Evolutionary conservation across 805 yeast genomes (phyloP), one percentile per base, ranked within the genome.

Genomic region (Pichia exigua): DNA sequence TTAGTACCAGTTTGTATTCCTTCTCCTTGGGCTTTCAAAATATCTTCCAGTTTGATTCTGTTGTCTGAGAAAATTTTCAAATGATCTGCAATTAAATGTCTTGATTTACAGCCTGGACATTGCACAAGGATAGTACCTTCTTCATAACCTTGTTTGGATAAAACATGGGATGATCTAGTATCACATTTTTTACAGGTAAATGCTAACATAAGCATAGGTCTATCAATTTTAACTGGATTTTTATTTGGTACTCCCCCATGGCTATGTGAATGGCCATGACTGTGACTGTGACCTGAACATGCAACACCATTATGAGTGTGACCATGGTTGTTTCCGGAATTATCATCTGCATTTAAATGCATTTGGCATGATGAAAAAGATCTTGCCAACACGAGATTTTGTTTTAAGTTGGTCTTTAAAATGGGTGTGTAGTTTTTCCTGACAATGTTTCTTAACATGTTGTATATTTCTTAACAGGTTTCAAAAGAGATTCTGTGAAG

Each of bases 71-170:
- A 90, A 32, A 91, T 87, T 15, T 81, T 83, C 53, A 85, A 68
- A 63, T 85, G 91, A 64, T 92, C 98, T 0, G 97, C 96, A 42
- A 92, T 91, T 62, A 92, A 70, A 64, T 92, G 98, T 57, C 97
- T 79, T 62, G 79, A 83, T 57, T 84, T 76, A 66, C 98, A 92
- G 17, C 90, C 87, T 0, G 98, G 98, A 65, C 98, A 92, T 61
- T 88, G 89, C 24, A 92, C 85, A 47, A 89, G 70, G 3, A 92
- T 96, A 0, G 96, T 83, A 1, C 98, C 98, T 11, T 74, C 71
- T 15, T 84, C 79, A 65, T 92, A 92, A 0, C 97, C 91, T 68
- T 92, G 98, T 59, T 91, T 91, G 7, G 96, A 85, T 62, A 92
- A 85, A n/a, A 84, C 77, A 63, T 92, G 98, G 4, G 90, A 81